phyloP scores from a whole-genome alignment of 176 grass and related monocot species.

The Carex cristatella region DNA sequence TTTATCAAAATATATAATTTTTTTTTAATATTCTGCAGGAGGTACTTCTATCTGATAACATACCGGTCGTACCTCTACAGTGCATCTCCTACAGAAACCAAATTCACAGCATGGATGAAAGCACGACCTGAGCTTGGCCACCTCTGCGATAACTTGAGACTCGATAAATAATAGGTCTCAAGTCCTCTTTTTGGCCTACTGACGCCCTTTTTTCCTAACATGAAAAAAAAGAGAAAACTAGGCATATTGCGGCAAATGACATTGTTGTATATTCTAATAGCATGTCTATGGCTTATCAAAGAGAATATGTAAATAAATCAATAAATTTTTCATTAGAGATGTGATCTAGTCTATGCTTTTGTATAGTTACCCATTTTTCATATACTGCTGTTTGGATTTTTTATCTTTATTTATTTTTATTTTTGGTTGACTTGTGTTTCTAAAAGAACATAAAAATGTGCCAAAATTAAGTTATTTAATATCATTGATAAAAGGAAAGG shows the following conservation, averaged over 20 bases:
- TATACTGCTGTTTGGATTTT: background rate
- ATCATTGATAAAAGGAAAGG: background rate
- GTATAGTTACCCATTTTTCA: background rate
- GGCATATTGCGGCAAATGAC: slow-evolving; percentile 1
- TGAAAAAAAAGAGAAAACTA: background rate
- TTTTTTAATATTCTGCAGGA: slow-evolving; percentile 46
- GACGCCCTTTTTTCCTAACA: background rate
- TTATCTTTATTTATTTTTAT: background rate
- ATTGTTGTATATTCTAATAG: slow-evolving; percentile 20
- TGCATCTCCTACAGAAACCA: slow-evolving; percentile 37
- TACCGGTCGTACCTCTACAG: slow-evolving; percentile 85
- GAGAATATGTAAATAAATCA: background rate
- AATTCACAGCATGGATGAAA: slow-evolving; percentile 85
- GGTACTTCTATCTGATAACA: slow-evolving; percentile 92
- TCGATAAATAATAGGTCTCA: slow-evolving; percentile 49
- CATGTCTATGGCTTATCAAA: background rate
- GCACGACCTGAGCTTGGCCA: slow-evolving; percentile 91
- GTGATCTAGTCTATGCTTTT: background rate
- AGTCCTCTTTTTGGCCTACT: background rate
- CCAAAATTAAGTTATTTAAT: background rate
- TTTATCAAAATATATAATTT: background rate
- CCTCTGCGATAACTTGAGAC: slow-evolving; percentile 87
- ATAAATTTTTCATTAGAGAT: background rate
- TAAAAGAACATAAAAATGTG: background rate
- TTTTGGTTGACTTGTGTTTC: no score